phyloP scores from a whole-genome alignment of 768 basidiomycete genomes.

The Xerocomus spinulosus region DNA sequence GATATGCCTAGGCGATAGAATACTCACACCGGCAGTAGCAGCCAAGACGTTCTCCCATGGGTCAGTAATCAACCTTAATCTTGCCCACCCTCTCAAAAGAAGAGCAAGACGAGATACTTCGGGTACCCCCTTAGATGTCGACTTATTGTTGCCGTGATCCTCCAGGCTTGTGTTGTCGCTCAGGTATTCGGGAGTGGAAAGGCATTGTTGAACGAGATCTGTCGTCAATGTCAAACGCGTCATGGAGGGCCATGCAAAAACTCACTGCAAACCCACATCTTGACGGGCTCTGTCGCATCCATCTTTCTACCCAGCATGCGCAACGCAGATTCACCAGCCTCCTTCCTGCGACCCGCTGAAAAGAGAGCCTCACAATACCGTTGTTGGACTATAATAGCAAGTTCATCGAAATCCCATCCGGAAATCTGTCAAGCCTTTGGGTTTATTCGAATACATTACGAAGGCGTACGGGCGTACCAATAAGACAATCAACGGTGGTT shows the following conservation, averaged over 20 bases:
- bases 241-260: neutral
- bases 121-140: neutral
- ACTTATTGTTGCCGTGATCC: neutral
- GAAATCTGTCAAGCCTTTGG: too few relatives aligned
- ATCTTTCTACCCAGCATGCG: neutral
- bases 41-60: constrained; percentile 6
- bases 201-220: neutral
- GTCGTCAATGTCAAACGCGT: neutral
- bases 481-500: too few relatives aligned
- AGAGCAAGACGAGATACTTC: neutral
- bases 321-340: neutral
- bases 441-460: too few relatives aligned
- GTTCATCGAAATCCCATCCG: too few relatives aligned
- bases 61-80: neutral
- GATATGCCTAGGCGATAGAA: neutral
- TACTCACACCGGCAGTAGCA: neutral
- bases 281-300: neutral
- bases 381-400: too few relatives aligned
- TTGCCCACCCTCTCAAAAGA: constrained; percentile 2
- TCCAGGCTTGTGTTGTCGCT: neutral
- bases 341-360: neutral
- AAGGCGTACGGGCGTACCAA: too few relatives aligned
- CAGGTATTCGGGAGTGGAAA: neutral
- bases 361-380: neutral
- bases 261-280: neutral